A percentile compares a stretch with the other conserved stretches of the same genome.
Evolutionary conservation across 768 basidiomycete species (phyloP).

Genomic region (Crepidotus variabilis): DNA sequence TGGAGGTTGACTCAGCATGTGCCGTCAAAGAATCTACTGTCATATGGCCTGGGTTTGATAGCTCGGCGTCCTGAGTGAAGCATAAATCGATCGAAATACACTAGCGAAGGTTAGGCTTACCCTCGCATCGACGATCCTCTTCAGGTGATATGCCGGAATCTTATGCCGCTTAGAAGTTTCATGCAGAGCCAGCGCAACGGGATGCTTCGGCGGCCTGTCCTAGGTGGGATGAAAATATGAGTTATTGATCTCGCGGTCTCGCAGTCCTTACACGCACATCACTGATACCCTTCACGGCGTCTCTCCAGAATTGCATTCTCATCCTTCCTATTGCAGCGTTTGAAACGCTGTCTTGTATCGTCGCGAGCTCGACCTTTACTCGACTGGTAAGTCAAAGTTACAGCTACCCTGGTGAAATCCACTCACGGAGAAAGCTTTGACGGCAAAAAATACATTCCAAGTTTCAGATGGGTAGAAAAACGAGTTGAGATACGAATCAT

Average conservation of each 20-base stretch:
- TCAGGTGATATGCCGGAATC: constrained; percentile 72
- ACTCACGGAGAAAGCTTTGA: constrained; percentile 83
- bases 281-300: constrained; percentile 64
- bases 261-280: constrained; percentile 42
- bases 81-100: constrained; percentile 10
- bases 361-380: constrained; percentile 70
- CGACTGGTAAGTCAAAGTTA: constrained; percentile 6
- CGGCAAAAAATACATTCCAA: constrained; percentile 68
- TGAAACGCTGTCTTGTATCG: constrained; percentile 72
- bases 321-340: constrained; percentile 75
- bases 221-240: constrained; percentile 25
- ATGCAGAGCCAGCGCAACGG: constrained; percentile 71
- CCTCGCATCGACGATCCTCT: constrained; percentile 80
- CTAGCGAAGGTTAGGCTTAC: constrained; percentile 31
- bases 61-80: constrained; percentile 54
- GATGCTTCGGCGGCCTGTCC: constrained; percentile 77
- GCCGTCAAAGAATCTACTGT: constrained; percentile 65
- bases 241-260: constrained; percentile 12
- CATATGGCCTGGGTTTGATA: constrained; percentile 59
- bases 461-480: constrained; percentile 68
- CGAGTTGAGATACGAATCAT: constrained; percentile 71
- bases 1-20: constrained; percentile 79
- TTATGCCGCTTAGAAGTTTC: constrained; percentile 46
- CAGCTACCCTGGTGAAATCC: constrained; percentile 1
- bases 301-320: constrained; percentile 86